These are phyloP conservation scores for Begonia fuchsioides DNA, from an alignment of 306 rosid species.

Conservation along the genomic window DNA sequence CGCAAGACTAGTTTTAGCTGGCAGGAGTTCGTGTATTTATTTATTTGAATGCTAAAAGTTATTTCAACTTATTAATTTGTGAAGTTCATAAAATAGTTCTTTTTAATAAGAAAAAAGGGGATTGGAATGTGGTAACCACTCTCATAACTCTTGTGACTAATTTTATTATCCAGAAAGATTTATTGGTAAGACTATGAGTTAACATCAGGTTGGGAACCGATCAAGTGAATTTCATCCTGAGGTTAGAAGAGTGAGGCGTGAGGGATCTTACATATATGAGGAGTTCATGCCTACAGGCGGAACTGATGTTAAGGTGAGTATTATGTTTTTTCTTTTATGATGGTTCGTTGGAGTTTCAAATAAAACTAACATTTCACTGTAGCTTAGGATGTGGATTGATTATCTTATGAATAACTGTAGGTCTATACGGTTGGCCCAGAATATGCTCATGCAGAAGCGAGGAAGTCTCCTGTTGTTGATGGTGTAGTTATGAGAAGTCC, in stretches of 20 bases:
- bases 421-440: constrained; percentile 97
- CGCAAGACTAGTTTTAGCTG: no score
- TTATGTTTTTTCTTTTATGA: no score
- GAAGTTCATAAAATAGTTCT: no score
- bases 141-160: not conserved
- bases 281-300: constrained; percentile 99
- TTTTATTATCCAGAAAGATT: constrained; percentile 9
- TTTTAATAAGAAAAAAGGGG: no score
- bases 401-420: constrained; percentile 31
- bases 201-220: constrained; percentile 80
- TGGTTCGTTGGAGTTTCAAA: no score
- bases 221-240: constrained; percentile 97
- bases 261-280: constrained; percentile 91
- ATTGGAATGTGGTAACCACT: no score
- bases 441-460: constrained; percentile 99
- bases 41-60: no score
- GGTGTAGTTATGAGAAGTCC: constrained; percentile 99
- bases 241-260: constrained; percentile 93
- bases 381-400: not conserved
- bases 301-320: constrained; percentile 88
- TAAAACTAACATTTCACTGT: no score
- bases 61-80: no score
- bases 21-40: no score
- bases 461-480: constrained; percentile 99
- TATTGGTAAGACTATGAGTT: constrained; percentile 13